Conservation (phyloP, 352 stramenopile genomes). For the Pythium rhizo-oryzae region DNA sequence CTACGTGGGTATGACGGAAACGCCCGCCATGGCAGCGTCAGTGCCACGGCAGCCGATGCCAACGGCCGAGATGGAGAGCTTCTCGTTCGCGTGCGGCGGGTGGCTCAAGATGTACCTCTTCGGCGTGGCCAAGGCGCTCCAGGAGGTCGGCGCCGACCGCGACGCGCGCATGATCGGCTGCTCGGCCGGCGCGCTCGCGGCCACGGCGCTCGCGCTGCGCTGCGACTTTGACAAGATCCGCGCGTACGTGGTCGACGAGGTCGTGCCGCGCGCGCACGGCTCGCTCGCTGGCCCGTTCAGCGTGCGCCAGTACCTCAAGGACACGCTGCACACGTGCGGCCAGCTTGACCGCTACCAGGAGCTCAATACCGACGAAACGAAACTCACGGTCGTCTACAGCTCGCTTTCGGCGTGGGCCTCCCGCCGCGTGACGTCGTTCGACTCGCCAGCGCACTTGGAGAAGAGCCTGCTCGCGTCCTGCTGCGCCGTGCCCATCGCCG, state of each 20-base stretch:
- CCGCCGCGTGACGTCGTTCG: constrained; percentile 66
- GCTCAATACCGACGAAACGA: constrained; percentile 47
- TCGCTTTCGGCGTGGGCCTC: constrained; percentile 74
- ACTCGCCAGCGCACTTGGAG: constrained; percentile 62
- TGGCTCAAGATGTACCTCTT: constrained; percentile 92
- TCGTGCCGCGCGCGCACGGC: constrained; percentile 58
- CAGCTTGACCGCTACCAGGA: constrained; percentile 48
- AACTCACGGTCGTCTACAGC: constrained; percentile 71
- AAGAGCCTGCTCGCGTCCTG: constrained; percentile 77
- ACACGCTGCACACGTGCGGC: constrained; percentile 44
- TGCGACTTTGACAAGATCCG: constrained; percentile 80
- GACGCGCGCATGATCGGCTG: constrained; percentile 73
- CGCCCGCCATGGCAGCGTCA: neutral
- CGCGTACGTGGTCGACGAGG: constrained; percentile 53
- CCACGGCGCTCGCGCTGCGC: constrained; percentile 65
- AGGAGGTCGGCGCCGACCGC: constrained; percentile 68
- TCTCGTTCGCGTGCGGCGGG: constrained; percentile 86
- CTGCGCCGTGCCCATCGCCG: constrained; percentile 77
- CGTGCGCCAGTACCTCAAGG: constrained; percentile 65
- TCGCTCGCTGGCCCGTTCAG: constrained; percentile 58
- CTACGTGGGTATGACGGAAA: too few species aligned
- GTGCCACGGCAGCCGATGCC: neutral
- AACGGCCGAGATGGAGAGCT: constrained; percentile 38
- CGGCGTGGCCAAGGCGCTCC: constrained; percentile 83
- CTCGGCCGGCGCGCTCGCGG: constrained; percentile 73